A percentile compares a stretch with the other conserved stretches of the same genome.
phyloP scores from a whole-genome alignment of 1,284 basidiomycete species.

The Termitomyces sp. region DNA sequence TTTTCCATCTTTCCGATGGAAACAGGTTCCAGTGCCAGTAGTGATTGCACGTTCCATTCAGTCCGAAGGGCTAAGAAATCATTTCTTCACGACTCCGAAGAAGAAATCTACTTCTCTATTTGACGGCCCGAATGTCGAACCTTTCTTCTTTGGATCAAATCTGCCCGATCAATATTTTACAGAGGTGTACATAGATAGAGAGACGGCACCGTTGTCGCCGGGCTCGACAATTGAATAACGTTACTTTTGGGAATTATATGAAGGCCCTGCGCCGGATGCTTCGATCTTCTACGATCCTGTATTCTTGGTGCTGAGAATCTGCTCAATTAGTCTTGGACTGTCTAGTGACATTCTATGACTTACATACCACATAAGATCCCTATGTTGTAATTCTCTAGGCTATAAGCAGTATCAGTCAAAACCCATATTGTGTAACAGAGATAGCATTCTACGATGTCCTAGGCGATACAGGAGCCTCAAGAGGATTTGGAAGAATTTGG shows the following conservation, averaged over 20 bases:
- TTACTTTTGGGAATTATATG: not conserved
- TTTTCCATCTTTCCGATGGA: no score
- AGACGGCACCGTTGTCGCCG: not conserved
- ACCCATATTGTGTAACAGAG: no score
- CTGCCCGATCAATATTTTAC: not conserved
- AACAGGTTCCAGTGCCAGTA: no score
- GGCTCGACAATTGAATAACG: not conserved
- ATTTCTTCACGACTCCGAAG: no score
- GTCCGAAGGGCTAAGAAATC: not conserved
- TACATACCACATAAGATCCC: not conserved
- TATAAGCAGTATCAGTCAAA: no score
- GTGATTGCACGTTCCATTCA: not conserved
- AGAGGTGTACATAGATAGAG: not conserved
- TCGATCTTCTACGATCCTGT: no score
- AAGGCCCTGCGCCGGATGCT: not conserved
- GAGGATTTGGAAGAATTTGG: no score
- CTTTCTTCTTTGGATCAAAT: not conserved
- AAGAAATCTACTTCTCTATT: not conserved
- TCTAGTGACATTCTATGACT: not conserved
- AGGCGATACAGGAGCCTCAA: no score
- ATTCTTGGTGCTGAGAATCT: no score
- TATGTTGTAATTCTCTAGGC: not conserved
- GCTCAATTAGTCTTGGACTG: not conserved
- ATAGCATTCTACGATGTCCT: no score
- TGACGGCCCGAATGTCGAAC: not conserved